phyloP scores from a whole-genome alignment of 1,139 yeast species.

The Zygoascus meyerae region DNA sequence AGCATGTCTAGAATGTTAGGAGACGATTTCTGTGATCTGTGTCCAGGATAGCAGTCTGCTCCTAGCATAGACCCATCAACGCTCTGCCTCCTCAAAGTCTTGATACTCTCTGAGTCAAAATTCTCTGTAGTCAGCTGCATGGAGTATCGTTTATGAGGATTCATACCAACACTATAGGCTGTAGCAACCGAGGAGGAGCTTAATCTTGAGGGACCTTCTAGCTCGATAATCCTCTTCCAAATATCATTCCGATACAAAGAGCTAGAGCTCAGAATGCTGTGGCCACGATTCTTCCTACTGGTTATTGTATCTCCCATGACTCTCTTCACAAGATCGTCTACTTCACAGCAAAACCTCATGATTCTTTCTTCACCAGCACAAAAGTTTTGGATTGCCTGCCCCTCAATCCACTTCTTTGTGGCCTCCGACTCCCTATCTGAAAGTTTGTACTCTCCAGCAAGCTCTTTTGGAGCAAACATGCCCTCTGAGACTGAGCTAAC shows the following conservation, averaged over 20 bases:
- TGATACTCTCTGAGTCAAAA: not conserved
- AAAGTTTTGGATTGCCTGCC: conserved; percentile 32
- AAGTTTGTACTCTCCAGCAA: conserved; percentile 30
- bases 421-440: conserved; percentile 34
- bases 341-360: conserved; percentile 35
- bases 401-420: conserved; percentile 30
- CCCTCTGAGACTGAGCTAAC: conserved; percentile 17
- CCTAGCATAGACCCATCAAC: not conserved
- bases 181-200: conserved; percentile 16
- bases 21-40: conserved; percentile 18
- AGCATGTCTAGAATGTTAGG: conserved; percentile 29
- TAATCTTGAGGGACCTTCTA: conserved; percentile 24
- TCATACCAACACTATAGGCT: conserved; percentile 6
- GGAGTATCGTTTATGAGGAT: not conserved
- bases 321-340: conserved; percentile 31
- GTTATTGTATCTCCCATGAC: conserved; percentile 30
- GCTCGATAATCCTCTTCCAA: conserved; percentile 27
- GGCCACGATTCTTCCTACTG: conserved; percentile 24
- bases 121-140: not conserved
- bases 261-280: conserved; percentile 27
- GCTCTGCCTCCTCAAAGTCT: not conserved
- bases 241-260: conserved; percentile 25
- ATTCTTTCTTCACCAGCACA: conserved; percentile 35
- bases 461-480: conserved; percentile 31
- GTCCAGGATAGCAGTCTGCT: not conserved